Evolutionary conservation across 2,329 filamentous ascomycete species (phyloP).

Genomic region (Fusarium austroafricanum): DNA sequence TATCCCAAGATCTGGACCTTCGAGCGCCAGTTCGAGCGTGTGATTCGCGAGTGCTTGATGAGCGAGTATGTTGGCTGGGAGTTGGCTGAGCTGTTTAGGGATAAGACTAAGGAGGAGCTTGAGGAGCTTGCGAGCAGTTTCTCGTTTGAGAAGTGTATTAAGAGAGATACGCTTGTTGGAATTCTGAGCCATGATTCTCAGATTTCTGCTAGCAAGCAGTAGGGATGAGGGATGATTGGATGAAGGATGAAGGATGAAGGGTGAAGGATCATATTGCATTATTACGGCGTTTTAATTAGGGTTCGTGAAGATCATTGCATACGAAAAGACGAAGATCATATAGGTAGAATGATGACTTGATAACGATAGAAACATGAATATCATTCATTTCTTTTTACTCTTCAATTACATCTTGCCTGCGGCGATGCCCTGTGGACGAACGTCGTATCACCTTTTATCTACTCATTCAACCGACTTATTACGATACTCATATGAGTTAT

Average conservation of each 20-base stretch:
- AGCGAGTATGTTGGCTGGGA: constrained; percentile 64
- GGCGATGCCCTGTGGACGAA: too few species aligned
- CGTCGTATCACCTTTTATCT: too few species aligned
- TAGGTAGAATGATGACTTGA: background rate
- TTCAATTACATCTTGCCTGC: too few species aligned
- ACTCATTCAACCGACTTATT: too few species aligned
- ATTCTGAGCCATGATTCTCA: constrained; percentile 53
- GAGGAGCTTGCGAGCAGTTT: constrained; percentile 65
- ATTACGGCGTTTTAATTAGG: background rate
- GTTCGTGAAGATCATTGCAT: background rate
- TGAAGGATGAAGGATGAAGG: background rate
- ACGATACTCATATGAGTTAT: too few species aligned
- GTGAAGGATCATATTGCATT: background rate
- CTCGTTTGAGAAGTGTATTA: constrained; percentile 64
- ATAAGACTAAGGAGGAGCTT: constrained; percentile 62
- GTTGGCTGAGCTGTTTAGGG: constrained; percentile 65
- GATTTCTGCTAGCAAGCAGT: constrained; percentile 1
- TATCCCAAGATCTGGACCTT: constrained; percentile 64
- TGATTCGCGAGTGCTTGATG: constrained; percentile 55
- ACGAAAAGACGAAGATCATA: background rate
- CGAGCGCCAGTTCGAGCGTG: constrained; percentile 62
- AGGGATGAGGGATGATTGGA: too few species aligned
- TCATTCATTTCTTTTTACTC: background rate
- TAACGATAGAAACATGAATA: background rate
- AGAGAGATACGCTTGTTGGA: constrained; percentile 62